Evolutionary conservation across 2,329 filamentous ascomycete genomes (phyloP), one percentile per base, ranked within the genome.

Genomic region (Apiospora saccharicola): DNA sequence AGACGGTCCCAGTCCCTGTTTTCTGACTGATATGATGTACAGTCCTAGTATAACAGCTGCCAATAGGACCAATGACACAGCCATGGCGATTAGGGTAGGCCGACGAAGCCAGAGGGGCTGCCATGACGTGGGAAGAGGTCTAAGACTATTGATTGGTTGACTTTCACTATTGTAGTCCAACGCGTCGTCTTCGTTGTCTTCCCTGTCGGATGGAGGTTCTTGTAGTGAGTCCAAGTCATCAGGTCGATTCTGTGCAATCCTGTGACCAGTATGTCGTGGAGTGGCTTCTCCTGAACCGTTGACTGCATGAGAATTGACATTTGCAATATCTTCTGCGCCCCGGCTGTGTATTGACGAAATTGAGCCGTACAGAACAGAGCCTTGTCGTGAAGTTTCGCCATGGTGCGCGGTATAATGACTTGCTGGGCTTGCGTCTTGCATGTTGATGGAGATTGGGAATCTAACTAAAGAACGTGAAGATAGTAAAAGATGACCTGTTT

Each of bases 1-100:
- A 2, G 34, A n/a, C 1, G 71, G 57, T 49, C 71, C 71, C 7
- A 72, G 57, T 1, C 71, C 71, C 7, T 49, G 26, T 14, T 53
- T 46, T 41, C 26, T 53, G 5, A 30, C 51, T 12, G 71, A 72
- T 57, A 8, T 22, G 24, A 22, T 57, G 16, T 57, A 57, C 22
- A 57, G 26, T 7, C 4, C 26, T 4, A 57, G 5, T 22, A 34
- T 22, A 1, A 8, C 14, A 8, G 26, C 51, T 26, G 51, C 51
- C 51, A 34, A 22, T 3, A 4, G 0, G 26, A 57, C 1, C 1
- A 57, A 26, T 10, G 26, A 34, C 26, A 34, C 6, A 0, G 51
- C 3, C 51, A 57, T 34, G 13, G 3, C 10, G 26, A 57, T 22
- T 16, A 57, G 34, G 16, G 26, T 57, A 10, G 6, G 3, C 22